phyloP scores from a whole-genome alignment of 495 filamentous ascomycete genomes.

The Hypoxylon fuscum region DNA sequence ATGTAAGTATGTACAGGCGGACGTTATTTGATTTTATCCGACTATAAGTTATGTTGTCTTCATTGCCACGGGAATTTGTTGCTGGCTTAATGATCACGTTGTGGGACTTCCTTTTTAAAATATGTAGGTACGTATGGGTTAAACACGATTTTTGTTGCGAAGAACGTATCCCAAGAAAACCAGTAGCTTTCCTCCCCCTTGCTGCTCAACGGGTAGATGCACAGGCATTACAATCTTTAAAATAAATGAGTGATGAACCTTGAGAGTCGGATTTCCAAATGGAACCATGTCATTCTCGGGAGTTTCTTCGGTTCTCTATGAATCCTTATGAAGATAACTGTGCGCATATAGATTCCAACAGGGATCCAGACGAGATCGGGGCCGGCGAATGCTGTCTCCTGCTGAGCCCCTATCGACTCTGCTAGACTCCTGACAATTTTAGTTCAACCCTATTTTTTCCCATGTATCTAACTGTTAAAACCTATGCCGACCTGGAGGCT shows the following conservation, averaged over 20 bases:
- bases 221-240: constrained; percentile 56
- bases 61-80: too few species aligned
- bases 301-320: constrained; percentile 40
- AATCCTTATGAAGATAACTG: constrained; percentile 37
- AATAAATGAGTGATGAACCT: constrained; percentile 60
- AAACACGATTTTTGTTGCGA: neutral
- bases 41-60: too few species aligned
- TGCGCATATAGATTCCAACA: constrained; percentile 24
- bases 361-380: constrained; percentile 51
- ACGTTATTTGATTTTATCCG: too few species aligned
- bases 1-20: too few species aligned
- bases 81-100: too few species aligned
- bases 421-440: too few species aligned
- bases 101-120: too few species aligned
- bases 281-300: constrained; percentile 43
- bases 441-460: too few species aligned
- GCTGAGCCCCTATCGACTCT: too few species aligned
- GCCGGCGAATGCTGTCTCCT: constrained; percentile 55
- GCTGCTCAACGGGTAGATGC: constrained; percentile 41
- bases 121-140: too few species aligned
- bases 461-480: too few species aligned
- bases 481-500: too few species aligned
- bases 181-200: neutral
- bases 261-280: constrained; percentile 67
- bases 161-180: constrained; percentile 11